A percentile compares a stretch with the other conserved stretches of the same genome.
phyloP scores from a whole-genome alignment of 257 asterid species.

The Nicotiana sylvestris region DNA sequence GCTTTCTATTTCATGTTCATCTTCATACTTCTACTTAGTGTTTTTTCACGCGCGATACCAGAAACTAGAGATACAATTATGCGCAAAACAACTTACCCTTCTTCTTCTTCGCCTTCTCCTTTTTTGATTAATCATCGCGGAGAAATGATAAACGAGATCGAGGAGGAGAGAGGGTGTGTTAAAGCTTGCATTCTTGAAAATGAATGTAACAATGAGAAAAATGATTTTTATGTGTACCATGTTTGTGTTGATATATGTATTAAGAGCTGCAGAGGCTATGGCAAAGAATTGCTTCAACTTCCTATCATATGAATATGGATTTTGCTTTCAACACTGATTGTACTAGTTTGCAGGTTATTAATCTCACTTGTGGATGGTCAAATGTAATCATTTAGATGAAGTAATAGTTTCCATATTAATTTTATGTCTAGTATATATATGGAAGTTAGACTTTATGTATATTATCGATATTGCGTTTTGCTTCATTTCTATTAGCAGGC shows the following conservation, averaged over 20 bases:
- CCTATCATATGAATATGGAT: neutral
- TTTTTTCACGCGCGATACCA: too few species aligned
- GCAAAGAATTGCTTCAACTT: neutral
- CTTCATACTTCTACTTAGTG: neutral
- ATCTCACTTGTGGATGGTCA: too few species aligned
- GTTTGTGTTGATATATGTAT: neutral
- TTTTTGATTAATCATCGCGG: neutral
- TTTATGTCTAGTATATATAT: too few species aligned
- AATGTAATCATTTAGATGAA: too few species aligned
- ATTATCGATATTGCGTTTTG: too few species aligned
- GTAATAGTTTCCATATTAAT: too few species aligned
- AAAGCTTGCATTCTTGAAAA: neutral
- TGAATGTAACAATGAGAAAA: neutral
- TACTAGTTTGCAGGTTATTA: too few species aligned
- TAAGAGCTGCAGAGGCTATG: neutral
- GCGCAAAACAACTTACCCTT: too few species aligned
- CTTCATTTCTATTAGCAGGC: too few species aligned
- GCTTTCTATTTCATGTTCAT: neutral
- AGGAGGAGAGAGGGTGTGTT: neutral
- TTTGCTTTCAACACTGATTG: neutral
- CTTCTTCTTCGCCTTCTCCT: neutral
- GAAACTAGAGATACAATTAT: too few species aligned
- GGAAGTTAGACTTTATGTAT: too few species aligned
- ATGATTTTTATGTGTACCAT: conserved; percentile 3
- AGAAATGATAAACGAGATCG: neutral